phyloP scores from a whole-genome alignment of 2,329 filamentous ascomycete species.

The Colletotrichum sansevieriae region DNA sequence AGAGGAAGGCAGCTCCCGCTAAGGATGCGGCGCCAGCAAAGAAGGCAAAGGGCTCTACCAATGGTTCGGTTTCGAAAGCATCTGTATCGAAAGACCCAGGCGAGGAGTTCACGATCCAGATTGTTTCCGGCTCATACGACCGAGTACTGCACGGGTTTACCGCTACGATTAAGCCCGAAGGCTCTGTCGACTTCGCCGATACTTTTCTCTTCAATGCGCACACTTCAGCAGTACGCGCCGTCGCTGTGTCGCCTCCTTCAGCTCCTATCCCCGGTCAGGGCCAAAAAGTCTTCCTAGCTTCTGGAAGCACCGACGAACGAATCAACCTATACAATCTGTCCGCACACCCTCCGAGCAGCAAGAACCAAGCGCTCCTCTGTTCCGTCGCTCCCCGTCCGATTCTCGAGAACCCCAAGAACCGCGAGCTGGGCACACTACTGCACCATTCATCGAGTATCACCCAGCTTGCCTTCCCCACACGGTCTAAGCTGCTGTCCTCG shows the following conservation, averaged over 20 bases:
- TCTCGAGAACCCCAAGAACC: conserved; percentile 86
- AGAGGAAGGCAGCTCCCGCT: conserved; percentile 58
- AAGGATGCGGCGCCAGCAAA: conserved; percentile 48
- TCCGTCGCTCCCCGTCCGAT: conserved; percentile 79
- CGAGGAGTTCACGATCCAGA: conserved; percentile 76
- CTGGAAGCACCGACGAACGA: conserved; percentile 91
- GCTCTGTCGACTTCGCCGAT: conserved; percentile 79
- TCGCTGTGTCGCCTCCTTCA: conserved; percentile 86
- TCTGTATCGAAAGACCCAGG: conserved; percentile 19
- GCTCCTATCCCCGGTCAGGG: conserved; percentile 69
- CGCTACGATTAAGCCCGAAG: conserved; percentile 70
- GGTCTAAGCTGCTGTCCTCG: conserved; percentile 88
- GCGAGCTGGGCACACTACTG: conserved; percentile 86
- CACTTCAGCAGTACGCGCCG: conserved; percentile 87
- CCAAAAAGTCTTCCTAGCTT: conserved; percentile 91
- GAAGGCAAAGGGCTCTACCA: conserved; percentile 49
- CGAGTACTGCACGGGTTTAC: conserved; percentile 91
- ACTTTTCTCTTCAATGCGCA: conserved; percentile 97
- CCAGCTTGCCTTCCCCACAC: conserved; percentile 82
- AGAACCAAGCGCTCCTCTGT: conserved; percentile 71
- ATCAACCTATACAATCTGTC: conserved; percentile 96
- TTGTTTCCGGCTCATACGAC: conserved; percentile 95
- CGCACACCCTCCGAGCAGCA: conserved; percentile 71
- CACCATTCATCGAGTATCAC: conserved; percentile 90
- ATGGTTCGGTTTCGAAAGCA: conserved; percentile 28